Evolutionary conservation across 1,284 basidiomycete genomes (phyloP), one percentile per base, ranked within the genome.

Genomic region (Xerocomus amazonicus): DNA sequence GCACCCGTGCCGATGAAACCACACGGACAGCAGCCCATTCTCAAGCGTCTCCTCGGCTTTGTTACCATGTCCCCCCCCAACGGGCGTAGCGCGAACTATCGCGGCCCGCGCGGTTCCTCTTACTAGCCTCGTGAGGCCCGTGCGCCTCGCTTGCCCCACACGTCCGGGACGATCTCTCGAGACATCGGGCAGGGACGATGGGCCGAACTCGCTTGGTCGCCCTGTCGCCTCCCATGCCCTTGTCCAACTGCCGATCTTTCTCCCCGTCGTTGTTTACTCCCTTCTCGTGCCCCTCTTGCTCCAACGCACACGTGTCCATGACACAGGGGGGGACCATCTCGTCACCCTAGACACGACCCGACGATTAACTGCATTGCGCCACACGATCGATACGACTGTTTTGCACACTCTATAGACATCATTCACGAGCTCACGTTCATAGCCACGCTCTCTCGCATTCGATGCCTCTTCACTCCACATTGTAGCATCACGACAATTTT

Each of bases 31-130:
- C 63, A 66, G n/a, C 67, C 63, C 19, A 28, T 69, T 14, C 47
- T 69, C 37, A 69, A 57, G 43, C 67, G 67, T 17, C 45, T 65
- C 8, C 50, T 69, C 36, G 63, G 65, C 12, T 69, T 66, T 39
- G 54, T 59, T 29, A 47, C 52, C 32, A 56, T 48, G 43, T 67
- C 62, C 1, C 63, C 62, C 43, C 59, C 59, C 5, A 39, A 45
- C 19, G 60, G 65, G 29, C 63, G 60, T 27, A 66, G 62, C 38
- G 61, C 55, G 13, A 61, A 62, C 27, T 50, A 52, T 36, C 65
- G 65, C 28, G 63, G 53, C 4, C 58, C 43, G 39, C 60, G 66
- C 34, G 63, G 65, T 1, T 46, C 60, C 4, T 51, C 62, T 0
- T 68, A 63, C 41, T 63, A 64, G 19, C n/a, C n/a, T n/a, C n/a